A percentile compares a stretch with the other conserved stretches of the same genome.
phyloP scores from a whole-genome alignment of 805 yeast genomes.

The Metschnikowia similis region DNA sequence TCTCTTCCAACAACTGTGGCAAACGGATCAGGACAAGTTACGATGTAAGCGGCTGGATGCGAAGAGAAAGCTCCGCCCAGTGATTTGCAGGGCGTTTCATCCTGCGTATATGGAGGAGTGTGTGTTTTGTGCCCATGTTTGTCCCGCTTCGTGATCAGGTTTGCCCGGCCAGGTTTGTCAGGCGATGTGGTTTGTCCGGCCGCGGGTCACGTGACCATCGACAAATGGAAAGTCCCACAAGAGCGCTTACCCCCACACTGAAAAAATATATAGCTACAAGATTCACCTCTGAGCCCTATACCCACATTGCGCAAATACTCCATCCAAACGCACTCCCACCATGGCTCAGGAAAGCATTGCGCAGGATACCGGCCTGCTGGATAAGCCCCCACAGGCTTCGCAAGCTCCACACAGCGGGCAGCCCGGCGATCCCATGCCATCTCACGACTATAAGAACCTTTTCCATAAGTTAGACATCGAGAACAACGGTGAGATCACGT shows the following conservation, averaged over 20 bases:
- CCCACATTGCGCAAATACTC: not conserved
- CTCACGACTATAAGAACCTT: constrained; percentile 28
- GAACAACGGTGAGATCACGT: constrained; percentile 46
- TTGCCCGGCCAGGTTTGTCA: no score
- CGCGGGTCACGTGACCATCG: constrained; percentile 4
- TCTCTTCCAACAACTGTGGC: no score
- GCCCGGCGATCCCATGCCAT: not conserved
- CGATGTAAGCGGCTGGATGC: no score
- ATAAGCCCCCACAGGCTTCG: not conserved
- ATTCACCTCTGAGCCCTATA: not conserved
- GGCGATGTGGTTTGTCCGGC: not conserved
- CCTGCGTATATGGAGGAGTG: no score
- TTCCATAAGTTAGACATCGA: constrained; percentile 35
- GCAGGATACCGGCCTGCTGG: not conserved
- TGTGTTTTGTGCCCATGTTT: no score
- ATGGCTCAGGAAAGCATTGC: not conserved
- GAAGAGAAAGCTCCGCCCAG: no score
- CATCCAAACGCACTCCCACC: not conserved
- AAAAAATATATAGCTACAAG: not conserved
- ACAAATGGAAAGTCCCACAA: constrained; percentile 4
- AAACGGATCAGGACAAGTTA: no score
- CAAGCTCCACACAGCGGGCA: not conserved
- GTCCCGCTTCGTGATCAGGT: no score
- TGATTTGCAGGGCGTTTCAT: no score
- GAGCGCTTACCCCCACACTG: constrained; percentile 5